Base-by-base conservation (phyloP, 1,284 basidiomycete genomes). In the Rhizoctonia solani region DNA sequence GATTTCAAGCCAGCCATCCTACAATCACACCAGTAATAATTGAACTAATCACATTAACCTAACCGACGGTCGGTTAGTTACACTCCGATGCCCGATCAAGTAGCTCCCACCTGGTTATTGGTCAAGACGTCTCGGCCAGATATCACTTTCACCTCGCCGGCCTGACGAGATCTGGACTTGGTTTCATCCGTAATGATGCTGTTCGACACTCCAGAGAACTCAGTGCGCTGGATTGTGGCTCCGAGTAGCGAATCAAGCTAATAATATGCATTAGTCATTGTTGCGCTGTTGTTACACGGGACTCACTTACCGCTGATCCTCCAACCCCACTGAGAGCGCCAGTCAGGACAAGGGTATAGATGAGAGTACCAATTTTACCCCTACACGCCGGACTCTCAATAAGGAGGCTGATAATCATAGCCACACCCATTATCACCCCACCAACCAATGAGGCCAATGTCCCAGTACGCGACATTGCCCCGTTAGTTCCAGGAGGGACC, bases 401-500 rank as follows among this genome's bases (percentile, higher is more conserved):
- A 1, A 85, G 69, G 37, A 96, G 76, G n/a, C 83, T 81, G 4
- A 79, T 59, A 6, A 83, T 83, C 73, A 89, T 82, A 2, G 84
- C 80, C 14, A 82, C 44, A 1, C 90, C 93, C 73, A 95, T 88
- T 1, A 88, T 73, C 0, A 81, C 74, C 0, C 95, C 95, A 1
- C 95, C 95, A 0, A 81, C 74, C 1, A 88, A 77, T 1, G 91
- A 93, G 8, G 88, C 87, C 1, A 85, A 69, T 0, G 92, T 91
- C 6, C 95, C 95, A 49, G 85, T 82, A 0, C 82, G 65, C 0
- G 91, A 91, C 70, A 98, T 83, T 0, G 84, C 95, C 8, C 95
- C 95, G 74, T 98, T 98, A 1, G 95, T 97, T 0, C 95, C 95
- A 0, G 89, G 88, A 0, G 94, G 94, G 0, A 95, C 92, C 0